A percentile compares a stretch with the other conserved stretches of the same genome.
Evolutionary conservation across 768 basidiomycete genomes (phyloP).

Genomic region (Boletus reticuloceps): DNA sequence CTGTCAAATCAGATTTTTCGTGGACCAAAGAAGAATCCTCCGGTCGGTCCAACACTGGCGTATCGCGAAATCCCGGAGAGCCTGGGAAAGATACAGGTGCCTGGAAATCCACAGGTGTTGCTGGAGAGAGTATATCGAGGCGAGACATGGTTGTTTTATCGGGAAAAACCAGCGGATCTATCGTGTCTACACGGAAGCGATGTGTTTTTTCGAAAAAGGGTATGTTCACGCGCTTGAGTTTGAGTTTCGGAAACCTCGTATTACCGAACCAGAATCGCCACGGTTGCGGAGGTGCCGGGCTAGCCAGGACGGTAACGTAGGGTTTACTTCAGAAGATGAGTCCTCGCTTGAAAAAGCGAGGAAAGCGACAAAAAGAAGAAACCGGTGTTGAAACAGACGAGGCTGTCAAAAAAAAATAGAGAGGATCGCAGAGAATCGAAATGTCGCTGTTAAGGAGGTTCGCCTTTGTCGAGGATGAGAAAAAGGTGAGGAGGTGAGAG

Average conservation of each 20-base stretch:
- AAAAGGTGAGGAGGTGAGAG: conserved; percentile 2
- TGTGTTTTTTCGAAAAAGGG: conserved; percentile 26
- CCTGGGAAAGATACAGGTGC: conserved; percentile 30
- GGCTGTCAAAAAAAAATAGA: conserved; percentile 8
- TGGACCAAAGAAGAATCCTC: conserved; percentile 20
- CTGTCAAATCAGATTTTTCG: conserved; percentile 51
- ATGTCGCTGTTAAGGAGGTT: conserved; percentile 68
- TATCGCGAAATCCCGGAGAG: conserved; percentile 23
- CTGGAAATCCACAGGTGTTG: conserved; percentile 27
- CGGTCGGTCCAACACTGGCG: conserved; percentile 11
- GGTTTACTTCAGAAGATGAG: conserved; percentile 54
- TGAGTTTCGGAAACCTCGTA: conserved; percentile 40
- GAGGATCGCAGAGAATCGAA: conserved; percentile 5
- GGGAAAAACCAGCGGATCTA: conserved; percentile 17
- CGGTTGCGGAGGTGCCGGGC: conserved; percentile 62
- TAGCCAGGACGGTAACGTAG: conserved; percentile 52
- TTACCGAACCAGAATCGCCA: conserved; percentile 78
- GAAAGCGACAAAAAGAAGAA: conserved; percentile 44
- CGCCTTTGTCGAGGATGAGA: conserved; percentile 46
- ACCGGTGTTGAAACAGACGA: background rate
- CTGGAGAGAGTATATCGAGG: conserved; percentile 46
- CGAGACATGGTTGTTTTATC: conserved; percentile 51
- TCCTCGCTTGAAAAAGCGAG: conserved; percentile 76
- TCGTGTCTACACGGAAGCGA: conserved; percentile 23
- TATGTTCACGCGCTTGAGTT: conserved; percentile 22